phyloP scores from a whole-genome alignment of 2,329 filamentous ascomycete genomes.

The Didymella pomorum region DNA sequence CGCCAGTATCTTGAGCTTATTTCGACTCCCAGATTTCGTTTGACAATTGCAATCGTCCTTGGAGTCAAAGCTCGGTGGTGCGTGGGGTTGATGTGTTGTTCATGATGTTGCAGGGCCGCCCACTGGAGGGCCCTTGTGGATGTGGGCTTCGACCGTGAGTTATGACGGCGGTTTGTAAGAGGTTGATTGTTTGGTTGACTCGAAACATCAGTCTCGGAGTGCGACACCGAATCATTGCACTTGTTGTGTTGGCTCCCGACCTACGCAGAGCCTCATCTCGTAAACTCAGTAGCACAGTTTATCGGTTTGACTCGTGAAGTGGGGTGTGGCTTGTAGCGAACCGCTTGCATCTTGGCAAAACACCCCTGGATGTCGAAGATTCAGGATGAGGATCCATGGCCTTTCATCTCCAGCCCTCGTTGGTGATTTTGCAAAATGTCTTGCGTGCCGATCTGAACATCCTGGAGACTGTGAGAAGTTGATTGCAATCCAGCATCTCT shows the following conservation, averaged over 20 bases:
- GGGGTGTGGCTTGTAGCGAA: conserved; percentile 19
- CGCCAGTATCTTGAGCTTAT: conserved; percentile 35
- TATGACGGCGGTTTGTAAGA: conserved; percentile 3
- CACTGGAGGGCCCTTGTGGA: neutral
- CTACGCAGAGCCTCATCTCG: conserved; percentile 19
- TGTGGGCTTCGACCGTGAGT: neutral
- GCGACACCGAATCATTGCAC: conserved; percentile 9
- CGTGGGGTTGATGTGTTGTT: conserved; percentile 2
- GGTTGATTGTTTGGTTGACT: conserved; percentile 11
- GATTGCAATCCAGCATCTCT: conserved; percentile 20
- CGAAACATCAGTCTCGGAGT: conserved; percentile 6
- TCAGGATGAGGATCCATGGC: conserved; percentile 18
- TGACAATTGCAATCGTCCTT: neutral
- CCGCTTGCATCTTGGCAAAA: conserved; percentile 19
- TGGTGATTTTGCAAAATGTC: conserved; percentile 1
- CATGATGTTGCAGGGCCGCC: conserved; percentile 5
- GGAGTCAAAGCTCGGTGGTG: neutral
- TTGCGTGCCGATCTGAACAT: conserved; percentile 1
- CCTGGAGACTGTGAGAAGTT: conserved; percentile 21
- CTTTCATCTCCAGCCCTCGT: conserved; percentile 19
- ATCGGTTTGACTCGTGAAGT: conserved; percentile 22
- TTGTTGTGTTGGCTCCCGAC: conserved; percentile 13
- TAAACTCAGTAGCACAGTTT: conserved; percentile 19
- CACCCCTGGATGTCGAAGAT: conserved; percentile 15
- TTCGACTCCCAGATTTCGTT: conserved; percentile 22